Conservation (phyloP, 176 grass and related monocot genomes). For the Carex littledalei region DNA sequence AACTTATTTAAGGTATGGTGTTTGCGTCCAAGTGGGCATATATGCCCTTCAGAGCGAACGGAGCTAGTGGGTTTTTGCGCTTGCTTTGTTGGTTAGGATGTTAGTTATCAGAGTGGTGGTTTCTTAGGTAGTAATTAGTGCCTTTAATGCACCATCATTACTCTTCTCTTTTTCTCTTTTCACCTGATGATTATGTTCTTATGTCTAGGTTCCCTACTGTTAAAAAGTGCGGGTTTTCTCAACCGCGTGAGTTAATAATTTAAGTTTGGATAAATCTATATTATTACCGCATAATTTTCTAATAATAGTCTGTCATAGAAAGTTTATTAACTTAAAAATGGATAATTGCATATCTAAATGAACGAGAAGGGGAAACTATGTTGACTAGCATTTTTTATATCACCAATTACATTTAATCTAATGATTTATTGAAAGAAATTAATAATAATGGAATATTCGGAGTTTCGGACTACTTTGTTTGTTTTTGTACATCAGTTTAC, state of each 20-base stretch:
- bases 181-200: slow-evolving; percentile 10
- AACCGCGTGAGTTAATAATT: background rate
- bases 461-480: background rate
- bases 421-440: background rate
- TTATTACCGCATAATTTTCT: background rate
- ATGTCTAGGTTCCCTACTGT: slow-evolving; percentile 7
- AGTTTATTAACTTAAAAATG: background rate
- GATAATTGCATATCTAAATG: background rate
- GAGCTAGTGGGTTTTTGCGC: slow-evolving; percentile 10
- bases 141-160: slow-evolving; percentile 4
- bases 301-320: background rate
- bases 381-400: background rate
- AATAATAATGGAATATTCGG: background rate
- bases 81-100: slow-evolving; percentile 32
- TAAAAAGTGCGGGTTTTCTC: background rate
- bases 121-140: slow-evolving; percentile 22
- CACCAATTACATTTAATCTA: background rate
- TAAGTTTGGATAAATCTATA: slow-evolving; percentile 9
- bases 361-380: background rate
- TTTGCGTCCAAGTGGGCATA: slow-evolving; percentile 52
- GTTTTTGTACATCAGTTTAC: background rate
- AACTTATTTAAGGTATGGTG: slow-evolving; percentile 50
- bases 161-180: slow-evolving; percentile 1
- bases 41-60: slow-evolving; percentile 12
- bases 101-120: slow-evolving; percentile 46